Conservation (phyloP, 768 basidiomycete genomes). For the Phaffia tasmanica region DNA sequence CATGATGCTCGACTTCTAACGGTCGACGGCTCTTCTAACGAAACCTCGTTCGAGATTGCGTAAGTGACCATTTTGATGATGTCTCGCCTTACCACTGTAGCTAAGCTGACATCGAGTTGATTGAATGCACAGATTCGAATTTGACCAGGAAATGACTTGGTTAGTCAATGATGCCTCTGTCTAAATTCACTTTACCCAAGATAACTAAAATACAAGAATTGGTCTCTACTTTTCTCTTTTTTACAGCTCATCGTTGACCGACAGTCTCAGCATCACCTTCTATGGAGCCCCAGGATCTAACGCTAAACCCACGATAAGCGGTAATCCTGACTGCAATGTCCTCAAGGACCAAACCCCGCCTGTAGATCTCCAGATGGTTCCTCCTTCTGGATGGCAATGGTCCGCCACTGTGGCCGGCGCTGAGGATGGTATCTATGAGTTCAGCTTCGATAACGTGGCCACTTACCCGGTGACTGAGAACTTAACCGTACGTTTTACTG, state of each 20-base stretch:
- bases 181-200: neutral
- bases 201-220: neutral
- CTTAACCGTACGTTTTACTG: slow-evolving; percentile 46
- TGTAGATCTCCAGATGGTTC: slow-evolving; percentile 43
- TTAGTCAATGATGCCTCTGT: neutral
- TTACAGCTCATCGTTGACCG: slow-evolving; percentile 49
- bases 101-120: neutral
- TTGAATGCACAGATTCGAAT: slow-evolving; percentile 48
- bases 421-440: slow-evolving; percentile 69
- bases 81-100: neutral
- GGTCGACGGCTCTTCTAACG: slow-evolving; percentile 46
- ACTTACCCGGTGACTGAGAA: slow-evolving; percentile 36
- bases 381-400: slow-evolving; percentile 60
- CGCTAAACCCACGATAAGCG: slow-evolving; percentile 44
- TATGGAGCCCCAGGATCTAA: slow-evolving; percentile 53
- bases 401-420: slow-evolving; percentile 61
- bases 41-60: slow-evolving; percentile 51
- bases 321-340: neutral
- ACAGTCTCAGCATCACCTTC: slow-evolving; percentile 55
- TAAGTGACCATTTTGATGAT: neutral
- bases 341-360: neutral
- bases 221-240: neutral
- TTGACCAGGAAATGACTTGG: slow-evolving; percentile 61
- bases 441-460: slow-evolving; percentile 53
- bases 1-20: slow-evolving; percentile 62